phyloP scores from a whole-genome alignment of 495 filamentous ascomycete species.

The Bombardia bombarda region DNA sequence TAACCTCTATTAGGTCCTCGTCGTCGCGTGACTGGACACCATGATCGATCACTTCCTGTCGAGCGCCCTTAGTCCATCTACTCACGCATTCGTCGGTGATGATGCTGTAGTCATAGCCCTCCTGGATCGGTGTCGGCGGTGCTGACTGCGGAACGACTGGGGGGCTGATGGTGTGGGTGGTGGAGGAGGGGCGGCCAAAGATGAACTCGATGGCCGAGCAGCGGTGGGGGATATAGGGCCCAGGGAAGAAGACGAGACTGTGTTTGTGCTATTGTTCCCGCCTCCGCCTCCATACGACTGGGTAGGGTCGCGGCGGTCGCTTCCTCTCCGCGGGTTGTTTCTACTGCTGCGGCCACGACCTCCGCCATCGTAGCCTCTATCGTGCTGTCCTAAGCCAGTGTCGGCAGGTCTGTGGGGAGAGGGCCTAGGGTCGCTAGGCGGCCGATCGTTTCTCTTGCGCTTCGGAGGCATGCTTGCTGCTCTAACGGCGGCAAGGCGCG shows the following conservation, averaged over 20 bases:
- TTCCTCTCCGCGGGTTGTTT: constrained; percentile 30
- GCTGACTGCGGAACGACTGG: constrained; percentile 5
- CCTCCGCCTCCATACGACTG: constrained; percentile 20
- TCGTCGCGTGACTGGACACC: constrained; percentile 50
- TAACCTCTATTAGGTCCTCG: constrained; percentile 57
- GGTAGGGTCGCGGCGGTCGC: constrained; percentile 38
- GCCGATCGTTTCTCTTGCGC: constrained; percentile 45
- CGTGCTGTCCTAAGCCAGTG: constrained; percentile 40
- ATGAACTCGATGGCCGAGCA: constrained; percentile 36
- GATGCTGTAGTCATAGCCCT: constrained; percentile 39
- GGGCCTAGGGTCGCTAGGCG: constrained; percentile 37
- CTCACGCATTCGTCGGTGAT: constrained; percentile 40
- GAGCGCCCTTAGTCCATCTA: constrained; percentile 38
- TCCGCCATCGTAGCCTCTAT: constrained; percentile 35
- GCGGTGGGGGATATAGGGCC: constrained; percentile 25
- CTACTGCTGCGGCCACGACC: constrained; percentile 28
- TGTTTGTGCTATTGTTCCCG: background rate
- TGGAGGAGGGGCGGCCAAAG: constrained; percentile 24
- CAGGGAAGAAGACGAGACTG: constrained; percentile 13
- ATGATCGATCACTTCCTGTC: constrained; percentile 42
- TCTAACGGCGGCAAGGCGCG: constrained; percentile 8
- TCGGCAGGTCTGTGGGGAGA: constrained; percentile 46
- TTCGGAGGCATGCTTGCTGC: constrained; percentile 44
- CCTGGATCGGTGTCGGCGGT: constrained; percentile 18
- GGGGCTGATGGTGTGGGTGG: constrained; percentile 11